Base-by-base conservation (phyloP, 1,284 basidiomycete species). In the Afroboletus lepidellus region DNA sequence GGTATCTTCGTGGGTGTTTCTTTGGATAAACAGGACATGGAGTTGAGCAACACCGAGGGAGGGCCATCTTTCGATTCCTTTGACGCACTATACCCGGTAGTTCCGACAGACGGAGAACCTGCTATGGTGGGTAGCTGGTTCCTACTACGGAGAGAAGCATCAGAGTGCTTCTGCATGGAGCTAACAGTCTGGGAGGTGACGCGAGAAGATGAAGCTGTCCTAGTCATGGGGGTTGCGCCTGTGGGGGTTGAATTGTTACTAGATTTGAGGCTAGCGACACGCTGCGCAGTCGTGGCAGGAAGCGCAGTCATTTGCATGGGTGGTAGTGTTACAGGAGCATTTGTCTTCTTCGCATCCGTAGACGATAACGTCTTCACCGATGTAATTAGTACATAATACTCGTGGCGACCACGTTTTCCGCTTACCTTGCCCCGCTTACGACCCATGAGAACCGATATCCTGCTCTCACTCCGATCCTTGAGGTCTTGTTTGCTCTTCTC, bases 1-100 rank as follows among this genome's bases (percentile, higher is more conserved):
- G 94, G 94, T 60, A 97, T 98, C 75, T 94, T 95, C 21, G 94
- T 98, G 0, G 94, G 93, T 0, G 89, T 90, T 66, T 91, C 88
- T 69, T 90, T 91, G 5, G 79, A 67, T 50, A 83, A 67, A n/a
- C 74, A 72, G 23, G 77, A 73, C 4, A 74, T 61, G 8, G 79
- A 72, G 58, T 83, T 84, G 52, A 76, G 61, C 21, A 80, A 65
- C 25, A 79, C 74, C 18, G 76, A 76, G 6, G 80, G 77, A 8
- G 79, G 80, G 4, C 69, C 70, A 37, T 86, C 86, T 60, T 77
- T 85, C 20, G 67, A 63, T 41, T 85, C 83, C 63, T 78, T 81
- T 23, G 74, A 63, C 24, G 70, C 72, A 50, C 76, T 76, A 42
- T 79, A 74, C 41, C 73, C 74, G 23, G 72, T 74, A 25, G 80